phyloP scores from a whole-genome alignment of 2,329 filamentous ascomycete species.

The Hymenoscyphus salicellus region DNA sequence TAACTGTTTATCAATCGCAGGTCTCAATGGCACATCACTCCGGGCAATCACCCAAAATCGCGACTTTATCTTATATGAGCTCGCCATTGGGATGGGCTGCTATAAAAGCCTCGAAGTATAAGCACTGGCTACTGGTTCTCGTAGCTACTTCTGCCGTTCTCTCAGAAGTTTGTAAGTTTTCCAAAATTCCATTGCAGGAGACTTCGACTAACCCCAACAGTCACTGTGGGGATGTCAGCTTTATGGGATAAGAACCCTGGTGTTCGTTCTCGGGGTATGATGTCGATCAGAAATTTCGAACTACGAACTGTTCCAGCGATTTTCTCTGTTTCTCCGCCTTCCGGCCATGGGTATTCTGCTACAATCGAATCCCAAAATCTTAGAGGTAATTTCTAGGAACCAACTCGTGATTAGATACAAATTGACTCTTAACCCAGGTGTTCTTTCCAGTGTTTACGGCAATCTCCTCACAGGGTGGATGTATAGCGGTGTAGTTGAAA shows the following conservation, averaged over 20 bases:
- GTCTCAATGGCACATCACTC: slow-evolving; percentile 14
- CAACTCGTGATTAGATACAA: neutral
- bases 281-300: slow-evolving; percentile 10
- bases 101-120: slow-evolving; percentile 13
- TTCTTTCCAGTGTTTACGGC: slow-evolving; percentile 13
- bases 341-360: neutral
- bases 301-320: slow-evolving; percentile 17
- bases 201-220: neutral
- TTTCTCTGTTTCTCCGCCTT: slow-evolving; percentile 12
- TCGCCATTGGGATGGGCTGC: slow-evolving; percentile 14
- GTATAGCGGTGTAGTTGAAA: slow-evolving; percentile 5
- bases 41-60: neutral
- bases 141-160: slow-evolving; percentile 16
- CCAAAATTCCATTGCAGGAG: too few relatives aligned
- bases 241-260: slow-evolving; percentile 17
- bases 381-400: slow-evolving; percentile 5
- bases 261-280: neutral
- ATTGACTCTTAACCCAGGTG: neutral
- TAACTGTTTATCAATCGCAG: too few relatives aligned
- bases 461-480: slow-evolving; percentile 17
- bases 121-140: slow-evolving; percentile 16
- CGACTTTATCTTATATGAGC: slow-evolving; percentile 14
- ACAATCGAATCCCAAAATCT: slow-evolving; percentile 11
- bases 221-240: slow-evolving; percentile 23
- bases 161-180: slow-evolving; percentile 16